phyloP scores from a whole-genome alignment of 257 asterid species.

The Penstemon newberryi region DNA sequence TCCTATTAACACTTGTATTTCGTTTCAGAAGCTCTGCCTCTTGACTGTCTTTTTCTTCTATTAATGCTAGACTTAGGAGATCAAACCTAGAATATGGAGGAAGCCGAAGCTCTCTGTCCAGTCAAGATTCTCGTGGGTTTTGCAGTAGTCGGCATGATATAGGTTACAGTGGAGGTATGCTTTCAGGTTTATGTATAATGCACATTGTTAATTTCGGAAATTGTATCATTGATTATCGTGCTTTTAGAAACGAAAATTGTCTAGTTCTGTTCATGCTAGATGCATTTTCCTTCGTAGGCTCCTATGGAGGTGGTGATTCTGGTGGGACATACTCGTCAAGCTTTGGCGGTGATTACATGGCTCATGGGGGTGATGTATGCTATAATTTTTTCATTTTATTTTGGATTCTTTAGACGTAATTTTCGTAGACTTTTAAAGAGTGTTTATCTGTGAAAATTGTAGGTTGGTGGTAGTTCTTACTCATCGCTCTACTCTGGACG shows the following conservation, averaged over 20 bases:
- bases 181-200: conserved; percentile 9
- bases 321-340: conserved; percentile 86
- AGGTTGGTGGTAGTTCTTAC: conserved; percentile 90
- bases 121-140: conserved; percentile 80
- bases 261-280: conserved; percentile 3
- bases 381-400: conserved; percentile 4
- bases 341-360: conserved; percentile 70
- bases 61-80: conserved; percentile 62
- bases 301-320: conserved; percentile 74
- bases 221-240: background rate
- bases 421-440: background rate
- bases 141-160: conserved; percentile 81
- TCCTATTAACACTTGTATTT: background rate
- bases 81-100: conserved; percentile 79
- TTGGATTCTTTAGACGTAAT: conserved; percentile 1
- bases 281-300: conserved; percentile 44
- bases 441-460: conserved; percentile 26
- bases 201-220: background rate
- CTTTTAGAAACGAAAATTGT: background rate
- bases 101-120: conserved; percentile 65
- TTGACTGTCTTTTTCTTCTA: conserved; percentile 4
- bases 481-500: conserved; percentile 82
- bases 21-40: background rate
- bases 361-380: conserved; percentile 83
- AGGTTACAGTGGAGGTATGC: conserved; percentile 80